Evolutionary conservation across 768 basidiomycete genomes (phyloP), one percentile per base, ranked within the genome.

Genomic region (Rhizopogon vulgaris): DNA sequence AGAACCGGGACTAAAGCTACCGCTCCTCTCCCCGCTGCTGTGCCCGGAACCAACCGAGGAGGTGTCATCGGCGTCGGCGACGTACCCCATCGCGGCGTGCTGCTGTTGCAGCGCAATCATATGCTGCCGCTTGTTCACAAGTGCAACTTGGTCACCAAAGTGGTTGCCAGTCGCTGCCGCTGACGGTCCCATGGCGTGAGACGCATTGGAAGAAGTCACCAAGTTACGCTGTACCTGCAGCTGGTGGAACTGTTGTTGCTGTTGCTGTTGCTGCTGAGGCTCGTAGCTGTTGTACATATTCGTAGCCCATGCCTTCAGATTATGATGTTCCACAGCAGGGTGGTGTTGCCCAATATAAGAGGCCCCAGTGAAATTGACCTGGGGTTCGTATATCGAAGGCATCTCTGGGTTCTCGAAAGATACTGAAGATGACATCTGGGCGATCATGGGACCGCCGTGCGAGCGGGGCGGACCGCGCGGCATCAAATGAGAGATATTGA

Each of bases 401-500:
- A 79, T 75, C 2, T 73, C 73, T 2, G 80, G 79, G 52, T 80
- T 80, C 60, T 81, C 80, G 51, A 70, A 80, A 3, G 75, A 74
- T 53, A 74, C 73, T 1, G 67, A 58, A 8, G 71, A 64, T 3
- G 72, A 67, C 42, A 66, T 70, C 64, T 73, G 69, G 36, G 74
- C 78, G 53, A 81, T 73, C 57, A 76, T 69, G 8, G 79, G 78
- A 27, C 67, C 65, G 47, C 64, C 61, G 40, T 72, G 69, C 10
- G 60, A 47, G 42, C 48, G 5, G 15, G 61, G 52, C 27, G 57
- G 61, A 27, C 56, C 51, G 12, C 58, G 59, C 30, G 60, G 58
- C 36, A 65, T 55, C 52, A 67, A 56, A 52, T 61, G 63, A 18
- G 58, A 43, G 38, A 63, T 62, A 53, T 64, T 57, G 46, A 57